These are phyloP conservation scores for Calocybe gangraenosa DNA, from an alignment of 768 basidiomycete species.

Conservation along the genomic window DNA sequence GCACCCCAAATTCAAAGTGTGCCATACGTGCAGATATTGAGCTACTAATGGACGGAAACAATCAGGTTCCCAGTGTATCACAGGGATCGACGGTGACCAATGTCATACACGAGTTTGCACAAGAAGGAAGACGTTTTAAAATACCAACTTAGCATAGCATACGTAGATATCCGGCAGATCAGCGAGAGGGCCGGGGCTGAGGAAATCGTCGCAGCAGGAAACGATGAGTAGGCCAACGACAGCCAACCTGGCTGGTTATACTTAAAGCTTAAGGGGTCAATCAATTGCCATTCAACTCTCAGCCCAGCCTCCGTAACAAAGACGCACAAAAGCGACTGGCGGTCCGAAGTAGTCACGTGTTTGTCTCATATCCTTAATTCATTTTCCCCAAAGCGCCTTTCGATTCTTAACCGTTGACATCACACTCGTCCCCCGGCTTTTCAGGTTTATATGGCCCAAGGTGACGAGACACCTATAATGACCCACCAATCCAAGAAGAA, in stretches of 20 bases:
- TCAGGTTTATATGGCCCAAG: slow-evolving; percentile 38
- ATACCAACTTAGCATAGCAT: not conserved
- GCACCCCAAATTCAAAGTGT: not conserved
- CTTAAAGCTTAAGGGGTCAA: too few species aligned
- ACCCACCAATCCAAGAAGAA: slow-evolving; percentile 74
- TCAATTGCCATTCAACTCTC: too few species aligned
- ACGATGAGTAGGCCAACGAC: too few species aligned
- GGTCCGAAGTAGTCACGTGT: slow-evolving; percentile 20
- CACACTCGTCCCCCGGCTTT: slow-evolving; percentile 12
- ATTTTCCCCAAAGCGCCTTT: slow-evolving; percentile 6
- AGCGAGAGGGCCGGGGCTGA: too few species aligned
- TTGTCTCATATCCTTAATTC: slow-evolving; percentile 10
- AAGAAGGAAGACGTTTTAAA: not conserved
- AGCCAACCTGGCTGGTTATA: too few species aligned
- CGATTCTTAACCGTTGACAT: slow-evolving; percentile 11
- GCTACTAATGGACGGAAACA: not conserved
- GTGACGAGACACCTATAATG: slow-evolving; percentile 44
- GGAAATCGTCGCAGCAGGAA: too few species aligned
- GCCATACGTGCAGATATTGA: too few species aligned
- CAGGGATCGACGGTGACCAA: not conserved
- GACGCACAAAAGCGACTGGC: slow-evolving; percentile 6
- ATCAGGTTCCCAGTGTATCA: too few species aligned
- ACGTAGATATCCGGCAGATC: too few species aligned
- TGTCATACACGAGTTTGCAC: not conserved
- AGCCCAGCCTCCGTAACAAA: slow-evolving; percentile 1